Conservation (phyloP, 768 basidiomycete genomes). For the Termitomyces sp. region DNA sequence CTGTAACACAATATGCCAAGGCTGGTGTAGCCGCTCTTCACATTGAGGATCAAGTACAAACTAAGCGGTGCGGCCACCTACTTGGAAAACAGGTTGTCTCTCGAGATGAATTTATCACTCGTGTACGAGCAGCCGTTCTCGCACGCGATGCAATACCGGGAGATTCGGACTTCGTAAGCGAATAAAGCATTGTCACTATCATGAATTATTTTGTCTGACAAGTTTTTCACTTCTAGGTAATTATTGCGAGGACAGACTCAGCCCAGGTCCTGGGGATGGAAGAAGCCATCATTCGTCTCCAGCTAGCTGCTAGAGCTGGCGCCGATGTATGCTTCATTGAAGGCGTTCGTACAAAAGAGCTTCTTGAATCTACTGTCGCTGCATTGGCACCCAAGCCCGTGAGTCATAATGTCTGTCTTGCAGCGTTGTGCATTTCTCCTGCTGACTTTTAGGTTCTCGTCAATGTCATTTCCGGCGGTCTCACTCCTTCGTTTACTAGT, state of each 20-base stretch:
- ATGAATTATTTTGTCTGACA: neutral
- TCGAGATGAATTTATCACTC: slow-evolving; percentile 69
- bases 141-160: slow-evolving; percentile 77
- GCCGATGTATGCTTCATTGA: slow-evolving; percentile 84
- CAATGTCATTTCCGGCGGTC: slow-evolving; percentile 76
- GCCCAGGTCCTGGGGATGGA: slow-evolving; percentile 81
- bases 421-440: neutral
- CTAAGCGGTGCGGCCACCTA: slow-evolving; percentile 77
- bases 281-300: slow-evolving; percentile 62
- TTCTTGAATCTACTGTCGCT: slow-evolving; percentile 59
- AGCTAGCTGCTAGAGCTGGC: slow-evolving; percentile 68
- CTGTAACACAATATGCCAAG: slow-evolving; percentile 65
- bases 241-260: slow-evolving; percentile 75
- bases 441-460: slow-evolving; percentile 51
- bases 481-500: slow-evolving; percentile 72
- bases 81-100: slow-evolving; percentile 82
- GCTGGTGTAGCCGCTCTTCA: slow-evolving; percentile 74
- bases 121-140: slow-evolving; percentile 74
- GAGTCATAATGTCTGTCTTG: slow-evolving; percentile 12
- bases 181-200: neutral
- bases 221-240: slow-evolving; percentile 37
- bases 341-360: slow-evolving; percentile 67
- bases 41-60: slow-evolving; percentile 83
- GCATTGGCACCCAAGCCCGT: slow-evolving; percentile 73
- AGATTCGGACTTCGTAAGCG: slow-evolving; percentile 67